Evolutionary conservation across 495 filamentous ascomycete species (phyloP), one percentile per base, ranked within the genome.

Genomic region (Aspergillus bertholletiae): DNA sequence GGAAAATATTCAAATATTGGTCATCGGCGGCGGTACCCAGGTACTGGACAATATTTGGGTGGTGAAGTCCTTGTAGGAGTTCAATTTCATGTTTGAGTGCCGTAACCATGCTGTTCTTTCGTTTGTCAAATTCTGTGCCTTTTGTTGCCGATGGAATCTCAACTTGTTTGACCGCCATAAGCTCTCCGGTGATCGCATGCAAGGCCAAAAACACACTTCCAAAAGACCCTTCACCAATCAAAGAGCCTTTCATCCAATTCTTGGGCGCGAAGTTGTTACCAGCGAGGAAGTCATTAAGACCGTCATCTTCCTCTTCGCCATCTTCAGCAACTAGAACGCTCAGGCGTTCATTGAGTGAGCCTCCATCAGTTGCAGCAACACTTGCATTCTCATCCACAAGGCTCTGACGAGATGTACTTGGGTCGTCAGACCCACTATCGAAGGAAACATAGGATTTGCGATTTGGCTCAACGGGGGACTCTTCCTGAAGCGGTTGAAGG

Each of bases 81-180:
- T 87, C 86, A 67, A 99, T 99, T 68, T 99, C 94, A 60, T 92
- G 88, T 75, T 97, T 96, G 37, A 99, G 79, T 3, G 94, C 94
- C 46, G 93, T 90, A 53, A 99, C 88, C 94, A 99, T 99, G 74
- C 83, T 90, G 76, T 92, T 95, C 78, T 97, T 97, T 60, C 89
- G 85, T 49, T 90, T 84, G 65, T 97, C 94, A 52, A 85, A 88
- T 62, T 85, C 83, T 44, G 84, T 88, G 56, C 86, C 90, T 54
- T 90, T 85, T 32, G 84, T 85, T 24, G 85, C 84, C 1, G 88
- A 87, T 5, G 94, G 93, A 45, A 96, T 83, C 66, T 99, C 94
- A 52, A 99, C 94, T 72, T 97, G 94, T 75, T 99, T 99, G 34
- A 99, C 94, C 37, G 94, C 94, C 79, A 99, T 92, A 37, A 99